phyloP scores from a whole-genome alignment of 805 yeast genomes.

The Yarrowia deformans region DNA sequence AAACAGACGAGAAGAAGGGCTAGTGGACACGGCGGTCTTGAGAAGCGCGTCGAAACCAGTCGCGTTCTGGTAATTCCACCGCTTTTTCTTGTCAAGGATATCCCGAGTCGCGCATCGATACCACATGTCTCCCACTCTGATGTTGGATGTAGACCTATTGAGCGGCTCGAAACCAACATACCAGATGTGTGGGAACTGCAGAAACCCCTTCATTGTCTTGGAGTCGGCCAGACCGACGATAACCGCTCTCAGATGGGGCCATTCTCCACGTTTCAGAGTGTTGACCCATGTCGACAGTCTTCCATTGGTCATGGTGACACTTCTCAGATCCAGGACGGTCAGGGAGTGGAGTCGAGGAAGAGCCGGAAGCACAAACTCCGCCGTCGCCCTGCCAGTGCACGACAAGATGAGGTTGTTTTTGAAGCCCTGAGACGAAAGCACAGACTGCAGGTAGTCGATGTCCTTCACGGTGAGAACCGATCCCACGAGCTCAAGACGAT shows the following conservation, averaged over 20 bases:
- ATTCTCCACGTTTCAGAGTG: not conserved
- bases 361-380: not conserved
- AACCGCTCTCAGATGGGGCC: not conserved
- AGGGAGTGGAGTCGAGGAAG: not conserved
- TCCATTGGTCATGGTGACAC: no score
- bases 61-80: not conserved
- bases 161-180: not conserved
- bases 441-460: not conserved
- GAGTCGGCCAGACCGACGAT: not conserved
- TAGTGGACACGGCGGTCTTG: not conserved
- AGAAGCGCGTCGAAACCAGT: not conserved
- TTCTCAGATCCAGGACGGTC: slow-evolving; percentile 2
- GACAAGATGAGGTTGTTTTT: not conserved
- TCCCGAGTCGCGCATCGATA: not conserved
- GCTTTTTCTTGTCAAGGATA: not conserved
- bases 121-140: not conserved
- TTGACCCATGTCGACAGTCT: not conserved
- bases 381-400: not conserved
- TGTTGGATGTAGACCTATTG: no score
- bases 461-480: not conserved
- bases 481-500: not conserved
- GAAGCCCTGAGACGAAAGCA: not conserved
- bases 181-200: not conserved
- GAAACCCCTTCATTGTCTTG: not conserved
- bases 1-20: not conserved